Evolutionary conservation across 2,329 filamentous ascomycete species (phyloP).

Genomic region (Ambrosiella cleistominuta): DNA sequence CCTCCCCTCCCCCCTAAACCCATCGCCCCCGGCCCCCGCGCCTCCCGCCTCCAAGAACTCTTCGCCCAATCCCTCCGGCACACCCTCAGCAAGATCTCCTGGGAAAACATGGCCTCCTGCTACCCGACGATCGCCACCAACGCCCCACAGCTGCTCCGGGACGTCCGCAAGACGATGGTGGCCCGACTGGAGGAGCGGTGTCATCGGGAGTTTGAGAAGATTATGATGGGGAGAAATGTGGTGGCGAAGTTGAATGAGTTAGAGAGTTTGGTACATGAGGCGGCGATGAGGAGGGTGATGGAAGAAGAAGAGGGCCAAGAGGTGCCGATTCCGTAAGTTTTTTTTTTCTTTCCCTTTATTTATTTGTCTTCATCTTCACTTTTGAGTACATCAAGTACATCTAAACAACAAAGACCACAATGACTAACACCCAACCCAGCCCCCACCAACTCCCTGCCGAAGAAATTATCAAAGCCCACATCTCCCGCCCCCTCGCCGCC

Average conservation of each 20-base stretch:
- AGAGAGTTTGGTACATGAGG: constrained; percentile 36
- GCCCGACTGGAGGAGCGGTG: constrained; percentile 36
- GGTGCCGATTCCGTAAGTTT: constrained; percentile 30
- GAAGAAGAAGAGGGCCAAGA: constrained; percentile 15
- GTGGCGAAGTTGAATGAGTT: constrained; percentile 41
- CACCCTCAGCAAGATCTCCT: constrained; percentile 37
- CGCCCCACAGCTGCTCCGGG: constrained; percentile 32
- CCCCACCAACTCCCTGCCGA: constrained; percentile 39
- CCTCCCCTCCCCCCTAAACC: constrained; percentile 24
- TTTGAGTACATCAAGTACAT: too few relatives aligned
- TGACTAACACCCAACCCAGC: constrained; percentile 17
- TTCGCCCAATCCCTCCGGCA: constrained; percentile 34
- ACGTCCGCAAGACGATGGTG: constrained; percentile 42
- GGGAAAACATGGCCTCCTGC: constrained; percentile 40
- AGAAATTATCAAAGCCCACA: constrained; percentile 35
- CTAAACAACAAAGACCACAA: too few relatives aligned
- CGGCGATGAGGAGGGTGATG: constrained; percentile 23
- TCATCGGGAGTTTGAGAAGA: constrained; percentile 39
- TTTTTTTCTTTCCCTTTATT: background rate
- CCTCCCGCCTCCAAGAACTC: constrained; percentile 34
- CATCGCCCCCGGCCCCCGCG: constrained; percentile 38
- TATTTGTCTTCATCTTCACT: background rate
- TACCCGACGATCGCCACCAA: constrained; percentile 40
- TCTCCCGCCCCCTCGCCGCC: constrained; percentile 32
- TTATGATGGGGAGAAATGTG: constrained; percentile 33